Conservation (phyloP, 176 grass and related monocot genomes). For the Secale cereale region DNA sequence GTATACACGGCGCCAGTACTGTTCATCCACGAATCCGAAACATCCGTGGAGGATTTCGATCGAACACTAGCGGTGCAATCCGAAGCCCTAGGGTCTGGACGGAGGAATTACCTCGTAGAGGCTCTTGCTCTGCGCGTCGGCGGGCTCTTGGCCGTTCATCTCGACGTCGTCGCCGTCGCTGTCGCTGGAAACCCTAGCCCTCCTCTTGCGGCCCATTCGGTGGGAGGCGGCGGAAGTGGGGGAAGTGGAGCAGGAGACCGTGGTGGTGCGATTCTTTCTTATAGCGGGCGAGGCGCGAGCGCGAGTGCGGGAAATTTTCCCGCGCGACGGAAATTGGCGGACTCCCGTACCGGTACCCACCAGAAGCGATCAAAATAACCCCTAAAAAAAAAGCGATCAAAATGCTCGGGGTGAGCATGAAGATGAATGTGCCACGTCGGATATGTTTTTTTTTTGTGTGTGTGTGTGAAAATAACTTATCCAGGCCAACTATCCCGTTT, state of each 20-base stretch:
- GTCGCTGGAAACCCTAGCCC: constrained; percentile 53
- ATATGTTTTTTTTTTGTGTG: no score
- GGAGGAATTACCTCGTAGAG: constrained; percentile 80
- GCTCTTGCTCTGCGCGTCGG: constrained; percentile 18
- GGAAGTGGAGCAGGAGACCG: neutral
- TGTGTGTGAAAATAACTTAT: no score
- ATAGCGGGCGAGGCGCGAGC: constrained; percentile 21
- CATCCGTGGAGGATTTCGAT: neutral
- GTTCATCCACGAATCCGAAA: neutral
- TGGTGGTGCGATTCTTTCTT: neutral
- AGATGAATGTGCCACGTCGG: no score
- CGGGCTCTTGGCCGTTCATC: neutral
- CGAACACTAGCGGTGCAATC: neutral
- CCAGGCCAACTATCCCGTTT: no score
- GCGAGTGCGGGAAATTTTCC: constrained; percentile 29
- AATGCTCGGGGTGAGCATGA: neutral
- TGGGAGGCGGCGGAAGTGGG: neutral
- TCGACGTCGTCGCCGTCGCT: neutral
- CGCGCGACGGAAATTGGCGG: constrained; percentile 22
- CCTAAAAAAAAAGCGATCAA: neutral
- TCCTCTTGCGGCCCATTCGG: constrained; percentile 47
- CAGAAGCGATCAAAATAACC: no score
- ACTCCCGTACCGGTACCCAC: neutral
- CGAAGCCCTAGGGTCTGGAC: neutral
- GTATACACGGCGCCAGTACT: neutral